Base-by-base conservation (phyloP, 73 alveolate genomes). In the Paramecium tetraurelia region DNA sequence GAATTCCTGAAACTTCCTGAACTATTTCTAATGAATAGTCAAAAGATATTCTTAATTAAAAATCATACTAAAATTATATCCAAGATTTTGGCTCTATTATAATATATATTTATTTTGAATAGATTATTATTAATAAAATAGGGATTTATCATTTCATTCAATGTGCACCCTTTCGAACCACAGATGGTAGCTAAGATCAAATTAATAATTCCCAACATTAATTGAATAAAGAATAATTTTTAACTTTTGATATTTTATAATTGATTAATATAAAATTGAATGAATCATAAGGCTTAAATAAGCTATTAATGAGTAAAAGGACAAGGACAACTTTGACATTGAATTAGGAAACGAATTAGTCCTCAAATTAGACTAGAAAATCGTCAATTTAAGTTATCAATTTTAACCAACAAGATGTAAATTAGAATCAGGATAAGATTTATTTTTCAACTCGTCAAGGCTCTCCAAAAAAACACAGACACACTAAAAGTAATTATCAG, bases 391-490 rank as follows among this genome's bases (percentile, higher is more conserved):
- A 63, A 63, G 84, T 63, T 27, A 63, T 63, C 46, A 33, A 63
- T 31, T 16, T 31, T 12, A 63, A 31, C 5, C 16, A 63, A 63
- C 50, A 63, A 63, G 84, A 63, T 31, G 84, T 33, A 11, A 63
- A 33, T 63, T 63, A 63, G 46, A 31, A 31, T 27, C 31, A 63
- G 48, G 84, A 63, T 63, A 63, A 63, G 46, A 27, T 63, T 31
- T 63, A 63, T 63, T 63, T 63, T 63, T 63, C 84, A 27, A 63
- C 84, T 63, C 84, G 84, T 11, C 12, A 63, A 63, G 84, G 84
- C 29, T 63, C 84, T 33, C 84, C 84, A 27, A 63, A 63, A 33
- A 63, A 63, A 8, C 84, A 63, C 12, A 63, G 27, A 24, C 84
- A 63, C 84, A 63, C 84, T 31, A 63, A 63, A 63, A 63, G 84